These are phyloP conservation scores for Saccharomycopsis capsularis DNA, from an alignment of 805 yeast genomes.

Conservation along the genomic window DNA sequence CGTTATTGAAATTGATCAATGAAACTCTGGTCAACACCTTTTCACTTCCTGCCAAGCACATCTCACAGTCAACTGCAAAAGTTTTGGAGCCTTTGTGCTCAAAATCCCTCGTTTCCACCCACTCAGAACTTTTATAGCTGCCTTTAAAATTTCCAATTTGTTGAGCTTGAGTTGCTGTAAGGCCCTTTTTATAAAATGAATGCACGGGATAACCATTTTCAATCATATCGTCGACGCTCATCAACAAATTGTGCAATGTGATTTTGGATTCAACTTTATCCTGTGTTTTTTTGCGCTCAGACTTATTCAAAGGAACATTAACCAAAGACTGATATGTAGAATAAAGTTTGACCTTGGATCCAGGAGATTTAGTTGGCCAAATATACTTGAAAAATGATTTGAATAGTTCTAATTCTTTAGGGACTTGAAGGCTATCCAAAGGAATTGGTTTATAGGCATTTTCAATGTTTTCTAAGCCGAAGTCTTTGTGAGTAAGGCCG, in stretches of 20 bases:
- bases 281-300: conserved; percentile 41
- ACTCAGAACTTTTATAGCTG: conserved; percentile 26
- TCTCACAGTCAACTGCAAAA: conserved; percentile 89
- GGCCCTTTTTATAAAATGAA: conserved; percentile 5
- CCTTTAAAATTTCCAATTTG: background rate
- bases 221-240: conserved; percentile 43
- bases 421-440: conserved; percentile 7
- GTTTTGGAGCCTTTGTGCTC: conserved; percentile 55
- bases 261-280: conserved; percentile 24
- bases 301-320: conserved; percentile 48
- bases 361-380: conserved; percentile 57
- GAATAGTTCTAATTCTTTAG: conserved; percentile 30
- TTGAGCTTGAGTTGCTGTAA: background rate
- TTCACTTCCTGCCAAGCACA: conserved; percentile 63
- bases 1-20: conserved; percentile 54
- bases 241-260: conserved; percentile 45
- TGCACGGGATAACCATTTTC: conserved; percentile 58
- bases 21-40: conserved; percentile 73
- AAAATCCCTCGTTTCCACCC: conserved; percentile 48
- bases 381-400: conserved; percentile 34
- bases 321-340: conserved; percentile 51
- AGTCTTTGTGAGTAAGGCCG: conserved; percentile 47
- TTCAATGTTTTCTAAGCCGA: conserved; percentile 29
- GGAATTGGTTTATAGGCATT: conserved; percentile 17
- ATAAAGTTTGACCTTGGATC: conserved; percentile 48